Base-by-base conservation (phyloP, 2,329 filamentous ascomycete species). In the Knoxdaviesia proteae region DNA sequence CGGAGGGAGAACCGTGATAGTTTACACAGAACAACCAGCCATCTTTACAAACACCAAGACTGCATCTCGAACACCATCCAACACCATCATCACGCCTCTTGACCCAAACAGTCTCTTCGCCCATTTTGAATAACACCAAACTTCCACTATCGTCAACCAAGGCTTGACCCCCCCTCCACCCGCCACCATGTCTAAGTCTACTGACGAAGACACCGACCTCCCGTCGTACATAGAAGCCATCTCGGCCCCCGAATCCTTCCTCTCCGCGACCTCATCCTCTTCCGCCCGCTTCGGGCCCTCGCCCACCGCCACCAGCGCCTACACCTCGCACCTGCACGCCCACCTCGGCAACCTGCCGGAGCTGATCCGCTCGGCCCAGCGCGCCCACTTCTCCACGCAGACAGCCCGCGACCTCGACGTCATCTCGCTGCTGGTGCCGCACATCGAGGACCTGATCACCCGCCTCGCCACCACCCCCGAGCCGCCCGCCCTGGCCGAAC, bases 371-470 rank as follows among this genome's bases (percentile, higher is more conserved):
- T 51, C 52, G 5, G 56, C 53, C 2, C 57, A 59, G 34, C 48
- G 56, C 32, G 56, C 52, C 0, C 53, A 54, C 9, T 50, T 51
- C n/a, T 52, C 55, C 2, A 54, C 54, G 7, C 59, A 59, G 33
- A 54, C 59, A 10, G 49, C 56, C 30, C 51, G 48, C 30, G 66
- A 69, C 41, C 51, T 56, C n/a, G 52, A 56, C 29, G 49, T 62
- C 3, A 47, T 66, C 9, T 53, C 62, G 0, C 52, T 59, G 3
- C 46, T 69, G 3, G 51, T 62, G 0, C 62, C 63, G 4, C 54
- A 58, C 37, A 49, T 70, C 39, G 58, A 64, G 35, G 49, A 52
- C 1, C 62, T 69, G 46, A 47, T 69, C 2, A 52, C 54, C 1
- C 55, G 58, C 9, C 51, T 68, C 31, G 58, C 57, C 2, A 47